A percentile compares a stretch with the other conserved stretches of the same genome.
Evolutionary conservation across 2,329 filamentous ascomycete genomes (phyloP).

Genomic region (Venturia oleaginea): DNA sequence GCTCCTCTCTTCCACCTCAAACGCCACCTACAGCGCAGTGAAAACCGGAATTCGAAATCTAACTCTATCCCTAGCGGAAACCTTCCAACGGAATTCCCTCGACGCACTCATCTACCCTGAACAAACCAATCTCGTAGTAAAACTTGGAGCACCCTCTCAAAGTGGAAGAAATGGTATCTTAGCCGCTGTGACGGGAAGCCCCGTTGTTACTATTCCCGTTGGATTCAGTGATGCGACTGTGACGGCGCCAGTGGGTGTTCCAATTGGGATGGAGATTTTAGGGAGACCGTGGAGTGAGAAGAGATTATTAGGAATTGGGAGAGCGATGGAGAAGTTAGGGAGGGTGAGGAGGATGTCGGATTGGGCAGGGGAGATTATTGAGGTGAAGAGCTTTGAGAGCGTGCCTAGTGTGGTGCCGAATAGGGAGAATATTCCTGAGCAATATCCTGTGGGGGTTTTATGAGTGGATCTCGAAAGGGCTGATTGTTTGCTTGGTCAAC

Average conservation of each 20-base stretch:
- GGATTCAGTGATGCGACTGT: conserved; percentile 42
- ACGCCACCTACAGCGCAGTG: conserved; percentile 40
- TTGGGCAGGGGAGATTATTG: conserved; percentile 35
- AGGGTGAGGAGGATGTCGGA: conserved; percentile 39
- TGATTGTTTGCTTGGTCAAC: too few relatives aligned
- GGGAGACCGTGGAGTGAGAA: conserved; percentile 48
- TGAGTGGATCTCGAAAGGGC: too few relatives aligned
- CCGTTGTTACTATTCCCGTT: conserved; percentile 45
- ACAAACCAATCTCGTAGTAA: conserved; percentile 54
- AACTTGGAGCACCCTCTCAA: conserved; percentile 47
- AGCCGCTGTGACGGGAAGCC: conserved; percentile 44
- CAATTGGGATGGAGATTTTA: conserved; percentile 57
- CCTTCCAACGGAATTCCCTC: conserved; percentile 41
- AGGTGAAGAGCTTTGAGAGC: conserved; percentile 29
- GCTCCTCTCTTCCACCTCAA: conserved; percentile 43
- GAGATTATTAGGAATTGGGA: conserved; percentile 46
- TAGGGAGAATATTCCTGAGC: conserved; percentile 31
- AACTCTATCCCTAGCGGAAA: conserved; percentile 40
- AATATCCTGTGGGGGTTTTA: conserved; percentile 41
- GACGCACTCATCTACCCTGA: conserved; percentile 56
- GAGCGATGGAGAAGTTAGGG: conserved; percentile 38
- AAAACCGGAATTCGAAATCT: conserved; percentile 44
- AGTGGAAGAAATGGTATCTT: conserved; percentile 51
- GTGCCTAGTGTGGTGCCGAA: conserved; percentile 40
- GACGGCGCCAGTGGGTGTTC: conserved; percentile 48